Base-by-base conservation (phyloP, 352 stramenopile species). In the Aphanomyces euteiches region DNA sequence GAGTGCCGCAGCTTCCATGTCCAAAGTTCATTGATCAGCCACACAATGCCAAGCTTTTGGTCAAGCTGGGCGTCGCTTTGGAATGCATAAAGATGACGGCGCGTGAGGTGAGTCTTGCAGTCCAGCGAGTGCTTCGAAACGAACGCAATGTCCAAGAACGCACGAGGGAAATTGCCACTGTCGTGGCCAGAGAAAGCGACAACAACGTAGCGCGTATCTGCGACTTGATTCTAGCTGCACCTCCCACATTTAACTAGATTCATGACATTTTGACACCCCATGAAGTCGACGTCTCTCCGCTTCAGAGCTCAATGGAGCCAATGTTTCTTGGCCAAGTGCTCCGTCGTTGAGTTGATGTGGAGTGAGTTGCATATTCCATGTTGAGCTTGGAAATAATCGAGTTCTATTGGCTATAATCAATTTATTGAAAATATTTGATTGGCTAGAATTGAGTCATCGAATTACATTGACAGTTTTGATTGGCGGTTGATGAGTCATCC, bases 1-100 rank as follows among this genome's bases (percentile, higher is more conserved):
- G 54, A 6, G 34, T 61, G n/a, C 64, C 64, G 1, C 64, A 70
- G 36, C 10, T 70, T 28, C 64, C 64, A 10, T 70, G 64, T 21
- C 64, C 64, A 7, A 36, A 56, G 15, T 5, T 39, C 3, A 17
- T 70, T 10, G 64, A 70, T 34, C 64, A 70, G 39, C 39, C 39
- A 3, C 38, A 54, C 54, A 70, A 70, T 28, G 64, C 64, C 4
- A 61, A 48, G 12, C 47, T 61, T 3, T 15, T 70, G 17, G 64
- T 70, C 10, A 8, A 15, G 2, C 47, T 70, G 7, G 64, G 64
- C n/a, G 64, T 70, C 17, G 64, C 64, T 7, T 19, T 50, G 7
- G 10, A 53, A 5, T 34, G n/a, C 36, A 61, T 48, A 7, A 19
- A 60, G n/a, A 21, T 70, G 3, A 12, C 47, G 3, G 47, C 64